A percentile compares a stretch with the other conserved stretches of the same genome.
phyloP scores from a whole-genome alignment of 495 filamentous ascomycete genomes.

The Aspergillus campestris region DNA sequence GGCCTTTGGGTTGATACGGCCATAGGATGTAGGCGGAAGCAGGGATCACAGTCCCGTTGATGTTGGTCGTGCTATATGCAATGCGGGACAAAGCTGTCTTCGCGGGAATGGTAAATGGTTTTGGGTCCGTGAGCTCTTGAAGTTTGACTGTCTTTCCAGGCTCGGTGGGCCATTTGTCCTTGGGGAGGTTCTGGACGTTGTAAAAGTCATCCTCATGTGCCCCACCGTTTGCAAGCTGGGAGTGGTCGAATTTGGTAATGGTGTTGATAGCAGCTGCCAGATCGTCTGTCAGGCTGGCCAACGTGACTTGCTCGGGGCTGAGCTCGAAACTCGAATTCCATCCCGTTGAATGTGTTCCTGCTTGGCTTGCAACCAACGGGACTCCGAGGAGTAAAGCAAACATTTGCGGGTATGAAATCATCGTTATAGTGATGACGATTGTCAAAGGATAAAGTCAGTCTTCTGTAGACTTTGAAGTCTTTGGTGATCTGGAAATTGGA shows the following conservation, averaged over 20 bases:
- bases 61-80: conserved; percentile 36
- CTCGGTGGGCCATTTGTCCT: conserved; percentile 10
- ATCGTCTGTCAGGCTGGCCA: conserved; percentile 14
- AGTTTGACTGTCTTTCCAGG: conserved; percentile 28
- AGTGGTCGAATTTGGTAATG: conserved; percentile 25
- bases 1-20: conserved; percentile 28
- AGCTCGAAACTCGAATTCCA: conserved; percentile 33
- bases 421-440: not conserved
- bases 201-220: conserved; percentile 19
- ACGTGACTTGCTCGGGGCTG: conserved; percentile 17
- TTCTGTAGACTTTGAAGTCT: not conserved
- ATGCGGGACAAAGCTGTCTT: conserved; percentile 38
- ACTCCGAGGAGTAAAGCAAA: not conserved
- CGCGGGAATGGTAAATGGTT: conserved; percentile 26
- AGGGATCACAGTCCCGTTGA: conserved; percentile 39
- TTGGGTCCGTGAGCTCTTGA: conserved; percentile 24
- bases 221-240: conserved; percentile 28
- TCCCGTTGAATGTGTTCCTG: conserved; percentile 9
- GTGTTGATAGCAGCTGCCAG: conserved; percentile 15
- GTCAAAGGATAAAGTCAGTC: not conserved
- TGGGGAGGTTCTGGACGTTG: conserved; percentile 7
- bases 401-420: conserved; percentile 1
- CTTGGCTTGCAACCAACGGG: conserved; percentile 1
- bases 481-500: not conserved
- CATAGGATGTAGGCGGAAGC: conserved; percentile 46